These are phyloP conservation scores for Rhizopus delemar DNA, from an alignment of 371 early-diverging fungal species.

Conservation along the genomic window DNA sequence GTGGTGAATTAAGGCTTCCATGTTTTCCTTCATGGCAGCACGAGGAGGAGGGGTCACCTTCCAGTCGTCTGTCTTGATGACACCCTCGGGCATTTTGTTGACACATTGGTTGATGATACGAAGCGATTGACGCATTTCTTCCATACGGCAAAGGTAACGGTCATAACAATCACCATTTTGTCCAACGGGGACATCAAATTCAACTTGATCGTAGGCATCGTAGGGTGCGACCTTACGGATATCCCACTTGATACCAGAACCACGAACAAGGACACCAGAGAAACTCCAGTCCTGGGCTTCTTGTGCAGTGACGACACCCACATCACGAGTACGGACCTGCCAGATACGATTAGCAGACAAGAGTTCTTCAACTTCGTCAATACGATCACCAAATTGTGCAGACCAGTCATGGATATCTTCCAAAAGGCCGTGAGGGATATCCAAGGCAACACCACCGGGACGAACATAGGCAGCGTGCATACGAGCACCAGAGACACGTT, in stretches of 20 bases:
- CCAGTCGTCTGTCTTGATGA: conserved; percentile 94
- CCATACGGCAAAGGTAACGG: conserved; percentile 93
- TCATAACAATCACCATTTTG: conserved; percentile 95
- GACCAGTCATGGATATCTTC: conserved; percentile 96
- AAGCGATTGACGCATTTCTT: conserved; percentile 97
- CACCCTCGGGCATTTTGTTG: conserved; percentile 93
- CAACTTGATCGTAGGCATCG: conserved; percentile 92
- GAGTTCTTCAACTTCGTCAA: conserved; percentile 95
- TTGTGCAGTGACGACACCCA: conserved; percentile 85
- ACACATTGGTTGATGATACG: conserved; percentile 94
- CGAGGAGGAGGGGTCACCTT: conserved; percentile 93
- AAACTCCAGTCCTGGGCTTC: conserved; percentile 91
- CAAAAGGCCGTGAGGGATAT: conserved; percentile 90
- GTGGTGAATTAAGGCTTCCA: conserved; percentile 98
- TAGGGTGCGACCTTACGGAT: conserved; percentile 92
- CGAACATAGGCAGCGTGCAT: conserved; percentile 97
- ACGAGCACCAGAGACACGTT: conserved; percentile 97
- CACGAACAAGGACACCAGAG: conserved; percentile 95
- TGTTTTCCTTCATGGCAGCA: conserved; percentile 95
- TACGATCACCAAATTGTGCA: conserved; percentile 81
- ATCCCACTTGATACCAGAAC: conserved; percentile 93
- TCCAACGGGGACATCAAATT: conserved; percentile 97
- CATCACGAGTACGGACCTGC: conserved; percentile 85
- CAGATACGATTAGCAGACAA: conserved; percentile 94
- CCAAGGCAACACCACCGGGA: conserved; percentile 94